Base-by-base conservation (phyloP, 352 stramenopile species). In the Phytophthora litchii region DNA sequence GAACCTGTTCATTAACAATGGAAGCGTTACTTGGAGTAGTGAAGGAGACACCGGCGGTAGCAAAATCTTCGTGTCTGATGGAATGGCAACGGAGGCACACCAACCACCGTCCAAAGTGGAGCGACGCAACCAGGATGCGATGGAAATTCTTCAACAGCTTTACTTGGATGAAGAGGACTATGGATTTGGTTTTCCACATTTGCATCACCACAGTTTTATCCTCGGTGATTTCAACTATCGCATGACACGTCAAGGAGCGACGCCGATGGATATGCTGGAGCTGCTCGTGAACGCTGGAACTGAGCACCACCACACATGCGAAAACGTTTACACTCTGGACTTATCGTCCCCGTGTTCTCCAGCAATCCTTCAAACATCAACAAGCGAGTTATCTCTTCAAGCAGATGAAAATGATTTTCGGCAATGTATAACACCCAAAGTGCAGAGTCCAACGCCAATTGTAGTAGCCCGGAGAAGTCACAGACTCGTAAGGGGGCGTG, bases 201-300 rank as follows among this genome's bases (percentile, higher is more conserved):
- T 94, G 20, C 81, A 94, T 46, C 86, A 96, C 49, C 84, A 96
- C 70, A 93, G 81, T 44, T 92, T 97, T 47, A 83, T 97, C 21
- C 71, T 97, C 4, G 90, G 90, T 4, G 90, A 97, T 67, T 75
- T 97, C 14, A 97, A 97, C 64, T 97, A 96, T 59, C 84, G 89
- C 13, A 83, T 96, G 72, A 70, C 67, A 82, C 67, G 80, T 3
- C 72, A 81, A 50, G 50, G 51, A 0, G 68, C 63, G 11, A 82
- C 67, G 3, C 83, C 80, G 4, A 61, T 52, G 8, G 67, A 89
- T 34, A 89, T 92, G 72, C 59, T 92, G 1, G 64, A 86, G 2
- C n/a, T 74, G 8, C 70, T 79, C 16, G 47, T 64, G 37, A 68
- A 66, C 53, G 61, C 62, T 41, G 58, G 56, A 3, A 58, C 42